A percentile compares a stretch with the other conserved stretches of the same genome.
Evolutionary conservation across 352 stramenopile species (phyloP).

Genomic region (Globisporangium iwayamae): DNA sequence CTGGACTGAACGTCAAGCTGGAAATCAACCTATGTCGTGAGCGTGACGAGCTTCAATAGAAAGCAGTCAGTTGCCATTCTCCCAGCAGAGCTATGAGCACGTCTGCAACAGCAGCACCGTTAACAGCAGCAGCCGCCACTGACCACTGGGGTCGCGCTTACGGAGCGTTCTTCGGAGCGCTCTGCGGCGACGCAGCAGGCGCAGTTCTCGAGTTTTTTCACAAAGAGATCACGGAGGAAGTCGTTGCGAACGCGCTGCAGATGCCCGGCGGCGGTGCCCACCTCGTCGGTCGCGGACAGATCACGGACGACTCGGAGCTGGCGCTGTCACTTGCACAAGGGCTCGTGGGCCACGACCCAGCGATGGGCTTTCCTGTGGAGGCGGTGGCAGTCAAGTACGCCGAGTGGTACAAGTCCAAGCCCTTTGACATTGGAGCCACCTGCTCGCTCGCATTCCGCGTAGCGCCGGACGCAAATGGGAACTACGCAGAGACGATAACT

Average conservation of each 20-base stretch:
- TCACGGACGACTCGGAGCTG: slow-evolving; percentile 65
- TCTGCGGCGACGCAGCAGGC: slow-evolving; percentile 49
- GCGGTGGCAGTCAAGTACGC: slow-evolving; percentile 34
- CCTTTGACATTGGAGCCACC: slow-evolving; percentile 55
- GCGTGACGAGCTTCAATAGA: background rate
- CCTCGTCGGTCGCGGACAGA: slow-evolving; percentile 37
- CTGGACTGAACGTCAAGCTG: background rate
- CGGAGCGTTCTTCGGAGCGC: slow-evolving; percentile 42
- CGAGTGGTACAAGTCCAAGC: slow-evolving; percentile 30
- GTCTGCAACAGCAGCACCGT: background rate
- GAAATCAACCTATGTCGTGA: background rate
- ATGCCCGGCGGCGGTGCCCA: slow-evolving; percentile 54
- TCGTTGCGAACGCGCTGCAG: slow-evolving; percentile 30
- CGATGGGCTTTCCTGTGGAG: slow-evolving; percentile 34
- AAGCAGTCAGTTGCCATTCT: too few species aligned
- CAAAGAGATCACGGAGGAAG: slow-evolving; percentile 20
- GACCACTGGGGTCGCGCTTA: slow-evolving; percentile 28
- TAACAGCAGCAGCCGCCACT: too few species aligned
- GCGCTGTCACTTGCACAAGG: slow-evolving; percentile 39
- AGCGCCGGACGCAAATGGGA: slow-evolving; percentile 11
- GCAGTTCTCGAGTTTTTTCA: slow-evolving; percentile 50
- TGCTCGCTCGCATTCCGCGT: slow-evolving; percentile 37
- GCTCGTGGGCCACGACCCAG: slow-evolving; percentile 21
- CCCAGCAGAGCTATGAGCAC: slow-evolving; percentile 1
- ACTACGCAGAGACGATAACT: slow-evolving; percentile 16